A percentile compares a stretch with the other conserved stretches of the same genome.
Evolutionary conservation across 352 stramenopile genomes (phyloP).

Genomic region (Globisporangium middletonii): DNA sequence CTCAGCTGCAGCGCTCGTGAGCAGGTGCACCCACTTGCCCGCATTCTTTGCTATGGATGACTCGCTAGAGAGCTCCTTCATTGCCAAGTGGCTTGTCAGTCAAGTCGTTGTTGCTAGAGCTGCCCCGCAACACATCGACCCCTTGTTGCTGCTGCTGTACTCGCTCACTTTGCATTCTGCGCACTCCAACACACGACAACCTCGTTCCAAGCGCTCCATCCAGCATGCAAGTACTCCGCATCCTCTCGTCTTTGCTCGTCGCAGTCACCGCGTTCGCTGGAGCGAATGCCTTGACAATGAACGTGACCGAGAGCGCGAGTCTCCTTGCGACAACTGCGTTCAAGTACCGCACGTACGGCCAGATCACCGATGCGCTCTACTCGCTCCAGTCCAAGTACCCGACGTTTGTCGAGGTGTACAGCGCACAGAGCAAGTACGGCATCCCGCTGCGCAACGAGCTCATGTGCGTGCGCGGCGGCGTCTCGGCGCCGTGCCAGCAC

Average conservation of each 20-base stretch:
- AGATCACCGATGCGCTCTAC: conserved; percentile 61
- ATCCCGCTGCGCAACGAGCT: conserved; percentile 47
- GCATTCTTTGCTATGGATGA: too few species aligned
- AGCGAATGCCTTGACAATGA: background rate
- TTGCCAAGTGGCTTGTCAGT: too few species aligned
- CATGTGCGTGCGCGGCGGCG: conserved; percentile 32
- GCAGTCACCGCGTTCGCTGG: background rate
- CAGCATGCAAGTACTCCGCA: conserved; percentile 4
- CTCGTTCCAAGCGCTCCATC: background rate
- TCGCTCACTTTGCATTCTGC: conserved; percentile 7
- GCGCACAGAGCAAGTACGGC: conserved; percentile 70
- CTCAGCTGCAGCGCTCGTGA: too few species aligned
- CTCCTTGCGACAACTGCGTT: conserved; percentile 15
- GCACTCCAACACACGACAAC: background rate
- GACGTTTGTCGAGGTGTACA: conserved; percentile 72
- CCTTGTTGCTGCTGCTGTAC: too few species aligned
- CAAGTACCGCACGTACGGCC: conserved; percentile 58
- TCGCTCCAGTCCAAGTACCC: conserved; percentile 49
- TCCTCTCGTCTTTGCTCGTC: conserved; percentile 2
- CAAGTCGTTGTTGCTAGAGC: too few species aligned
- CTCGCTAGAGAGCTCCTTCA: too few species aligned
- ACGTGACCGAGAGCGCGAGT: background rate
- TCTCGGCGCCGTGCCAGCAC: conserved; percentile 50
- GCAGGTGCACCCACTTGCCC: too few species aligned
- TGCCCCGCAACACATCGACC: too few species aligned